A percentile compares a stretch with the other conserved stretches of the same genome.
These are phyloP conservation scores for Nitzschia putrida DNA, from an alignment of 108 stramenopile genomes.

Conservation along the genomic window DNA sequence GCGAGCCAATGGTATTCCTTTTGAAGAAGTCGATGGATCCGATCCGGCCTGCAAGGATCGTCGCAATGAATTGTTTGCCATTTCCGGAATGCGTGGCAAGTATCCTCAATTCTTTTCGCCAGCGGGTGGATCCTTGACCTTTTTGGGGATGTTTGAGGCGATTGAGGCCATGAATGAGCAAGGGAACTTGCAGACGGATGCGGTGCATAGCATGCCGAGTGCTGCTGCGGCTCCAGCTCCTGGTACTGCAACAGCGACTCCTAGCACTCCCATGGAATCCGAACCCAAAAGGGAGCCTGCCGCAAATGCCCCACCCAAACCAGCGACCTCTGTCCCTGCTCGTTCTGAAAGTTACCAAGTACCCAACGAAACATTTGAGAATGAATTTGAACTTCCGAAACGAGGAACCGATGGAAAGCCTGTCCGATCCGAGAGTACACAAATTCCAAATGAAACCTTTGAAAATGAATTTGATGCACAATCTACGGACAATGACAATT, in stretches of 20 bases:
- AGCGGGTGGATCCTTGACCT: constrained; percentile 38
- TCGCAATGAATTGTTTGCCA: constrained; percentile 64
- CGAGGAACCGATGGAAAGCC: neutral
- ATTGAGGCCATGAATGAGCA: constrained; percentile 30
- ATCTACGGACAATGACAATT: neutral
- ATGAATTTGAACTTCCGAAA: constrained; percentile 9
- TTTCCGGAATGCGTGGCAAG: constrained; percentile 64
- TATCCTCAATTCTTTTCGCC: constrained; percentile 83
- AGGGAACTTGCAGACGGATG: constrained; percentile 14
- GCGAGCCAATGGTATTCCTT: constrained; percentile 28
- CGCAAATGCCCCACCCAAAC: neutral
- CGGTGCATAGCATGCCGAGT: too few species aligned
- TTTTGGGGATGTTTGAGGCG: constrained; percentile 40
- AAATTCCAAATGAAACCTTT: constrained; percentile 9
- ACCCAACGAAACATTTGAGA: constrained; percentile 12
- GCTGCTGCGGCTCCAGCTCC: too few species aligned
- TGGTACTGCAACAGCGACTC: neutral
- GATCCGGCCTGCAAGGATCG: constrained; percentile 44
- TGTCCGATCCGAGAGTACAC: constrained; percentile 1
- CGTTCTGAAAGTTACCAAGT: neutral
- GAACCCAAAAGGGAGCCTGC: neutral
- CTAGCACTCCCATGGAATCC: neutral
- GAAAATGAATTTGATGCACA: constrained; percentile 21
- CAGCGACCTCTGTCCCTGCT: too few species aligned
- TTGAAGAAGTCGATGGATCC: constrained; percentile 59